Percentiles rank a stretch among this genome's conserved stretches.
Conservation (phyloP, 306 rosid genomes). For the Castanea sativa region DNA sequence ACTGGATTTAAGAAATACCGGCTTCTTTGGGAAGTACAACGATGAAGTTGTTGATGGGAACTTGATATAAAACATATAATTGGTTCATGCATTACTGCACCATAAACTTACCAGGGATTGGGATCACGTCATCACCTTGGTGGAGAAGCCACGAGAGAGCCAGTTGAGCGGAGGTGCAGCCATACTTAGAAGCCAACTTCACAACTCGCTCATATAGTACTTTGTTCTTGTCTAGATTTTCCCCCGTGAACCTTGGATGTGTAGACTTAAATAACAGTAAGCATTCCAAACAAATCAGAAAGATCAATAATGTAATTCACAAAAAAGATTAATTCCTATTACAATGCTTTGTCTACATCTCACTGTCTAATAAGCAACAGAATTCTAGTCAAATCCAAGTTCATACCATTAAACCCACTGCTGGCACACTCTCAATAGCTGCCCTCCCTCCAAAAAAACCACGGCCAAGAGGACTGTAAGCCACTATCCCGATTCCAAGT, state of each 20-base stretch:
- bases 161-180: constrained; percentile 57
- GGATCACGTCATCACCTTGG: constrained; percentile 59
- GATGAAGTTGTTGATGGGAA: no score
- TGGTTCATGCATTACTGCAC: no score
- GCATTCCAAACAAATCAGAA: not conserved
- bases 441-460: constrained; percentile 74
- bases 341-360: no score
- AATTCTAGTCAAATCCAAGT: no score
- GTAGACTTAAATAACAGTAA: constrained; percentile 24
- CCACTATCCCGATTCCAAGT: constrained; percentile 67
- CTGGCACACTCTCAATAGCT: constrained; percentile 46
- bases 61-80: no score
- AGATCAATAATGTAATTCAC: no score
- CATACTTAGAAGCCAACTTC: constrained; percentile 45
- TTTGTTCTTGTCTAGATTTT: constrained; percentile 67
- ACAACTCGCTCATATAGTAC: constrained; percentile 36
- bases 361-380: no score
- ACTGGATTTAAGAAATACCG: no score
- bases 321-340: no score
- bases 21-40: no score
- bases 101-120: constrained; percentile 57
- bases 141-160: constrained; percentile 71
- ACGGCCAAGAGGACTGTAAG: constrained; percentile 67
- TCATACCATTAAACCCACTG: constrained; percentile 52
- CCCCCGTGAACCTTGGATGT: constrained; percentile 68